A percentile compares a stretch with the other conserved stretches of the same genome.
Conservation (phyloP, 768 basidiomycete species). For the Kwoniella sp. region DNA sequence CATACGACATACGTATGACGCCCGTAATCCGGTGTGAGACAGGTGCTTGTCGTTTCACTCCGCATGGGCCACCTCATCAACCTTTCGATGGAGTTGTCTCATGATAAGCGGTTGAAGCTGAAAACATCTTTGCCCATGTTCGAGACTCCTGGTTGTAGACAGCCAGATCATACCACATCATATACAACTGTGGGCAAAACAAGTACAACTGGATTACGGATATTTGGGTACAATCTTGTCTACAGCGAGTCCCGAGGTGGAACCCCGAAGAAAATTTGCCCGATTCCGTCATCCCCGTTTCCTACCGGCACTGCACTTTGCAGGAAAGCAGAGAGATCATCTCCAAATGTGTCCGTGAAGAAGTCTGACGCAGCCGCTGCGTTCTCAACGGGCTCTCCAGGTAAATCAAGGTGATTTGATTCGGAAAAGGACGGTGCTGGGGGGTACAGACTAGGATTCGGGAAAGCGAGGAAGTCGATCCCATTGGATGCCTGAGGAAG, state of each 20-base stretch:
- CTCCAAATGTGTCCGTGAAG: constrained; percentile 27
- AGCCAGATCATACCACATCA: not conserved
- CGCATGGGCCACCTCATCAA: too few species aligned
- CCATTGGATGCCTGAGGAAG: not conserved
- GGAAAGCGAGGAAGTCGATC: not conserved
- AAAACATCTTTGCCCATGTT: not conserved
- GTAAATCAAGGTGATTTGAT: not conserved
- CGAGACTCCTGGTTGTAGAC: too few species aligned
- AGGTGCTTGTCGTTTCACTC: too few species aligned
- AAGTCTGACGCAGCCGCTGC: not conserved
- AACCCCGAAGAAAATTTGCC: not conserved
- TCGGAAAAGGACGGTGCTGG: not conserved
- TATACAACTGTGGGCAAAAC: not conserved
- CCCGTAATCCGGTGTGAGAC: too few species aligned
- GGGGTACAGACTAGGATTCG: not conserved
- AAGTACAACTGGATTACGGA: not conserved
- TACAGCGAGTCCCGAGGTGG: not conserved
- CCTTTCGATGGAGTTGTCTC: too few species aligned
- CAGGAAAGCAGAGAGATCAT: constrained; percentile 28
- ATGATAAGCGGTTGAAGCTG: not conserved
- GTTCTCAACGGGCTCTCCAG: not conserved
- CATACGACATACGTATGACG: too few species aligned
- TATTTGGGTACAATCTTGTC: too few species aligned
- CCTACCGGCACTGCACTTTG: constrained; percentile 16
- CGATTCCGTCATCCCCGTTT: constrained; percentile 11